Percentiles rank a stretch among this genome's conserved stretches.
Conservation (phyloP, 2,329 filamentous ascomycete genomes). For the Diaporthe sp. region DNA sequence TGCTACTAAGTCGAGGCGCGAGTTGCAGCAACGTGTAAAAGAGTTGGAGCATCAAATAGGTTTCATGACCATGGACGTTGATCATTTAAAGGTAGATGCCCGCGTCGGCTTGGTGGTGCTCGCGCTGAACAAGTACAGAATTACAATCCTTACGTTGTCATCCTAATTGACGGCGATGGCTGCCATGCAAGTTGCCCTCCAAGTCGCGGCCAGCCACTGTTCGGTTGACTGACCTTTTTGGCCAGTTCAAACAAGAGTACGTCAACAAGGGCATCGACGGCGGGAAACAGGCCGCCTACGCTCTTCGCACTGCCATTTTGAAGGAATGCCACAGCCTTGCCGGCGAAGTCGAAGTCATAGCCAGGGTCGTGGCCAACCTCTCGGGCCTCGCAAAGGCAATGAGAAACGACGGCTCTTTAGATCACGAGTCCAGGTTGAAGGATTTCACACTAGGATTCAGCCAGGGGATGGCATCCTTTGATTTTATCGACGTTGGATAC, state of each 20-base stretch:
- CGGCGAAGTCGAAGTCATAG: conserved; percentile 69
- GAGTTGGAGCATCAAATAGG: conserved; percentile 54
- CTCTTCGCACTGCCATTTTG: conserved; percentile 63
- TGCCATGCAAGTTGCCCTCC: conserved; percentile 45
- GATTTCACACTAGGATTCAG: conserved; percentile 74
- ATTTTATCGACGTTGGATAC: conserved; percentile 74
- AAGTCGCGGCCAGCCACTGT: conserved; percentile 7
- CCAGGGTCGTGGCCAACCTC: conserved; percentile 70
- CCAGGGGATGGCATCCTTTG: conserved; percentile 70
- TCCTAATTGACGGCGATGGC: conserved; percentile 75
- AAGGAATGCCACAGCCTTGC: conserved; percentile 60
- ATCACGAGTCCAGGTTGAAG: conserved; percentile 60
- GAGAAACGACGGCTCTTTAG: conserved; percentile 61
- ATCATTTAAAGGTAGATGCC: conserved; percentile 61
- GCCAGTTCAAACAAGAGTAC: conserved; percentile 70
- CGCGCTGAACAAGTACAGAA: conserved; percentile 55
- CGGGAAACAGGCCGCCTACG: conserved; percentile 66
- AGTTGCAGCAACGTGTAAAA: conserved; percentile 64
- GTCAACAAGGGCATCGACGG: conserved; percentile 69
- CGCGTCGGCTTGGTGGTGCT: conserved; percentile 38
- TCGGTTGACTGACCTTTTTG: not conserved
- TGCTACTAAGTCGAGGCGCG: conserved; percentile 62
- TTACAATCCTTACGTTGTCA: conserved; percentile 71
- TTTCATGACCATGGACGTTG: conserved; percentile 55
- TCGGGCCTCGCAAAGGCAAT: conserved; percentile 64